Evolutionary conservation across 2,329 filamentous ascomycete species (phyloP), one percentile per base, ranked within the genome.

Genomic region (Arthrobotrys megalospora): DNA sequence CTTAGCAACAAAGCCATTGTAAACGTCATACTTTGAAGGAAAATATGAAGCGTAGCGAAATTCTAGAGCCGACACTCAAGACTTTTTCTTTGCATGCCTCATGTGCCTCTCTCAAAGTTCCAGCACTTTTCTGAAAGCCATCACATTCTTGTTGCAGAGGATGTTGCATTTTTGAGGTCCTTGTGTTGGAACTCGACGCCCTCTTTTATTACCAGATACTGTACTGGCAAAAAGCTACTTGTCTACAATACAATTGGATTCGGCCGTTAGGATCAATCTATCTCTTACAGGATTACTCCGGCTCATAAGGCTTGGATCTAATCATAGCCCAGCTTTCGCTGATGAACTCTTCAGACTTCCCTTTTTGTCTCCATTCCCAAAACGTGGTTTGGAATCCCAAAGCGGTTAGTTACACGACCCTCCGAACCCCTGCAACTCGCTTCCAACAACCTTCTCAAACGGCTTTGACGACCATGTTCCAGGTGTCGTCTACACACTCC

Each of bases 401-500:
- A 60, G 36, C 55, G 36, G 55, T 60, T 43, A 43, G 55, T 60
- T 19, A 21, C 55, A 60, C 55, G 24, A 60, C 36, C 16, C 3
- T 45, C n/a, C n/a, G 41, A 6, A n/a, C 41, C 41, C 41, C 41
- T 45, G 41, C 36, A 24, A 38, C 19, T 36, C 55, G 55, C 55
- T 60, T 60, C 55, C 36, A 43, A 60, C 34, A 60, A 21, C 55
- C 55, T 41, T 43, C 55, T 43, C 36, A 43, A 38, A 24, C 50
- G 19, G 11, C 48, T 52, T 5, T 58, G 52, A 19, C 12, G 36
- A 43, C 16, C 36, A 60, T 43, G 19, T 60, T 60, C 36, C 55
- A 41, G 19, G 55, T 41, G 36, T 60, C 55, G 55, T 60, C 34
- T 58, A 58, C 34, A 58, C 52, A 6, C 52, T n/a, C 52, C 52